phyloP scores from a whole-genome alignment of 2,329 filamentous ascomycete species.

The Diaporthe sp. region DNA sequence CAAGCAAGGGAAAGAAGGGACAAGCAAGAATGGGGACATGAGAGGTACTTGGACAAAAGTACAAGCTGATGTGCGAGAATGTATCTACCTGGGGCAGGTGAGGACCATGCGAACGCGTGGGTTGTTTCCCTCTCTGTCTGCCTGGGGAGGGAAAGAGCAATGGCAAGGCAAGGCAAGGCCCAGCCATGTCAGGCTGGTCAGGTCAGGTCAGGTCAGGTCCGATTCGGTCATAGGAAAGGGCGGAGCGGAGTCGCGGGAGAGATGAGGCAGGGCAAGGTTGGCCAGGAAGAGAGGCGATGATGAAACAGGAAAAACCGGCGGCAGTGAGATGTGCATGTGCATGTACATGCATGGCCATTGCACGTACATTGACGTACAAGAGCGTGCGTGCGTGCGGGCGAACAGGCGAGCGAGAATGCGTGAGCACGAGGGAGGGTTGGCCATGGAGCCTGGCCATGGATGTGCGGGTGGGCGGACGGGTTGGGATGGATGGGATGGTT shows the following conservation, averaged over 20 bases:
- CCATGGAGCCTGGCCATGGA: constrained; percentile 1
- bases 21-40: constrained; percentile 13
- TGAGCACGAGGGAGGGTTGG: neutral
- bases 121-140: neutral
- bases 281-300: constrained; percentile 5
- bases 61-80: neutral
- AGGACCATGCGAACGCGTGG: constrained; percentile 10
- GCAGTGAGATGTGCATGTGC: neutral
- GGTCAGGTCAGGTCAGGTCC: neutral
- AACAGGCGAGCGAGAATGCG: neutral
- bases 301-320: constrained; percentile 18
- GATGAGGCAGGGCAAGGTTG: constrained; percentile 2
- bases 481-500: constrained; percentile 3
- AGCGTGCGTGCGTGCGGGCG: neutral
- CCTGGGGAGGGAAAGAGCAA: neutral
- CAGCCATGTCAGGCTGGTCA: neutral
- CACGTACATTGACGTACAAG: constrained; percentile 4
- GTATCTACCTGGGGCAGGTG: constrained; percentile 11
- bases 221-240: neutral
- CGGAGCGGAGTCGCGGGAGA: constrained; percentile 18
- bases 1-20: neutral
- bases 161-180: neutral
- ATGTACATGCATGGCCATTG: neutral
- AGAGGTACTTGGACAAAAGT: constrained; percentile 32
- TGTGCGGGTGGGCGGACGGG: neutral